phyloP scores from a whole-genome alignment of 2,329 filamentous ascomycete species.

The Paraphaeosphaeria sporulosa region DNA sequence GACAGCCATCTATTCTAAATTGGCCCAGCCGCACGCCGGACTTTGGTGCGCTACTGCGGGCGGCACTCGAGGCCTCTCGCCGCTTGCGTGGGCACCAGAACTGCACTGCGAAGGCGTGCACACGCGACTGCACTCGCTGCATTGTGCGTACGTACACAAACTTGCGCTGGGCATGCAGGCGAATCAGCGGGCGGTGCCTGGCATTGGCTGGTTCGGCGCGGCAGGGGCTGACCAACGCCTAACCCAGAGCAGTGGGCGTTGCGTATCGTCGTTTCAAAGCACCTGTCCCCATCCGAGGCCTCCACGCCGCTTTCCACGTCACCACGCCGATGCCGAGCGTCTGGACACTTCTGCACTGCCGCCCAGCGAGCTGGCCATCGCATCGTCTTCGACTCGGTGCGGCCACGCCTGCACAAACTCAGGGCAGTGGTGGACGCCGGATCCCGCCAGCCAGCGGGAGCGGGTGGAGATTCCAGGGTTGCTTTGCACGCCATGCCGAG shows the following conservation, averaged over 20 bases:
- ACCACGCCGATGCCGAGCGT: not conserved
- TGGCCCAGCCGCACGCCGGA: constrained; percentile 5
- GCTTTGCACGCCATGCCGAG: not conserved
- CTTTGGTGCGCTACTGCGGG: not conserved
- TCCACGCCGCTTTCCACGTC: constrained; percentile 3
- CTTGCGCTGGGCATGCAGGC: too few species aligned
- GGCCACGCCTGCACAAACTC: not conserved
- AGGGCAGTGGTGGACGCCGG: not conserved
- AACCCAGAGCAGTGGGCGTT: not conserved
- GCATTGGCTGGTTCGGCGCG: not conserved
- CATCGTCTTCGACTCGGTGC: not conserved
- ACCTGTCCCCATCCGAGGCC: constrained; percentile 1
- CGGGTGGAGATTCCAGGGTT: constrained; percentile 8
- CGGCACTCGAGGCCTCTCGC: not conserved
- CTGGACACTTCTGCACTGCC: not conserved
- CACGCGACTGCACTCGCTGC: not conserved
- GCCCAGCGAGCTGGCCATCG: not conserved
- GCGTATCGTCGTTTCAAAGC: constrained; percentile 7
- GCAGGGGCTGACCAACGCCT: not conserved
- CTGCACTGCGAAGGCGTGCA: not conserved
- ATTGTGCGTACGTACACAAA: too few species aligned
- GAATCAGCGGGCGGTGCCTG: constrained; percentile 14
- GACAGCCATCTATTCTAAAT: not conserved
- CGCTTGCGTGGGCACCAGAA: not conserved
- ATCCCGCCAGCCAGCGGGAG: not conserved